Conservation (phyloP, 306 rosid species). For the Biancaea sappan region DNA sequence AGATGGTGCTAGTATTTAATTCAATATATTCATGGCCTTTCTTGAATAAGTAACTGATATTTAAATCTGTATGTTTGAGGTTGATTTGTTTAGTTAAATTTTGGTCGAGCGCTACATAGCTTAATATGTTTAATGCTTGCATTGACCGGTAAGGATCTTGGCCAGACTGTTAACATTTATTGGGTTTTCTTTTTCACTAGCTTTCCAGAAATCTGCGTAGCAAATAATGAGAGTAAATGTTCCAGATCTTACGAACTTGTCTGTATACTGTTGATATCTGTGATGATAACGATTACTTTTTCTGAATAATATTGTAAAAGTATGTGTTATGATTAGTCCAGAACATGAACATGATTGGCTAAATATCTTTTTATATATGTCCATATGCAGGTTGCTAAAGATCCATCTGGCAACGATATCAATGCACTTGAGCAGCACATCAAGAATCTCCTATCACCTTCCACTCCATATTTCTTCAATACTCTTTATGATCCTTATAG, state of each 20-base stretch:
- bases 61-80: background rate
- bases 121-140: background rate
- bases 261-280: background rate
- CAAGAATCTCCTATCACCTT: constrained; percentile 67
- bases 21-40: background rate
- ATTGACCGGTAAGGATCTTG: constrained; percentile 17
- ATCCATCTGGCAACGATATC: constrained; percentile 75
- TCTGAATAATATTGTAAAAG: background rate
- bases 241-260: background rate
- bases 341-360: constrained; percentile 14
- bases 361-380: constrained; percentile 20
- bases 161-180: background rate
- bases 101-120: background rate
- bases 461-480: constrained; percentile 84
- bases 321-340: background rate
- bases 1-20: constrained; percentile 10
- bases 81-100: constrained; percentile 1
- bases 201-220: background rate
- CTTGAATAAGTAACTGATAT: constrained; percentile 2
- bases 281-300: constrained; percentile 7
- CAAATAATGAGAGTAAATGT: constrained; percentile 2
- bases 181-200: background rate
- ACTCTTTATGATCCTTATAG: constrained; percentile 88
- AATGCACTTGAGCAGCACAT: constrained; percentile 94
- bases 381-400: constrained; percentile 72